A percentile compares a stretch with the other conserved stretches of the same genome.
These are phyloP conservation scores for Rhodosorus marinus DNA, from an alignment of 23 red algal species.

Conservation along the genomic window DNA sequence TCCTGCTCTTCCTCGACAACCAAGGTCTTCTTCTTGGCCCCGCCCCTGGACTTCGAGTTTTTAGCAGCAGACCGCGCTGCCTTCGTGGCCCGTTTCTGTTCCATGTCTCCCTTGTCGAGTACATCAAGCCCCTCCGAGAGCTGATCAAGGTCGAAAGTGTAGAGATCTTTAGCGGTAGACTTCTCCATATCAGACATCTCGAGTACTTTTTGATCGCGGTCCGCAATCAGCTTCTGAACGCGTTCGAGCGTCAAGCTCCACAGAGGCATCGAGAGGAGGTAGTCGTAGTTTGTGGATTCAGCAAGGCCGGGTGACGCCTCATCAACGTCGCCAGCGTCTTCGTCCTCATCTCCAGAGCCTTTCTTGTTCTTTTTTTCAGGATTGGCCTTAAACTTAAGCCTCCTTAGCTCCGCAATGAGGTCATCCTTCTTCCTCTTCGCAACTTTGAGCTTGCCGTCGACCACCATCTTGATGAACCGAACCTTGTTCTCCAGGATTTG, in stretches of 20 bases:
- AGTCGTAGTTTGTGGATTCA: constrained; percentile 25
- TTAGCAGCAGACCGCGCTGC: no score
- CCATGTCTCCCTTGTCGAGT: no score
- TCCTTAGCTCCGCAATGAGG: constrained; percentile 35
- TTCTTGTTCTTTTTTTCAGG: constrained; percentile 1
- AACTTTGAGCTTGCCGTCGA: constrained; percentile 64
- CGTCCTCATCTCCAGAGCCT: constrained; percentile 9
- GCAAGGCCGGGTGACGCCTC: neutral
- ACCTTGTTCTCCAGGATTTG: constrained; percentile 46
- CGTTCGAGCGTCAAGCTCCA: constrained; percentile 67
- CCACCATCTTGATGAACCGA: constrained; percentile 64
- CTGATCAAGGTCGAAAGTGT: constrained; percentile 37
- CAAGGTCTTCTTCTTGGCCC: no score
- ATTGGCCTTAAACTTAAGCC: constrained; percentile 30
- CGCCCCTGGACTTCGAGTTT: no score
- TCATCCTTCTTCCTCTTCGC: constrained; percentile 42
- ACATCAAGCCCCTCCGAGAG: constrained; percentile 50
- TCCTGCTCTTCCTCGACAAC: neutral
- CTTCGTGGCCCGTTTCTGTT: no score
- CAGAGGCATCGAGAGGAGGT: constrained; percentile 78
- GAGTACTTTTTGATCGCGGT: constrained; percentile 46
- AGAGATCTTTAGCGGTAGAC: constrained; percentile 31
- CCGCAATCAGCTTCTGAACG: constrained; percentile 35
- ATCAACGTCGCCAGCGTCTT: constrained; percentile 8
- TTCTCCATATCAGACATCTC: constrained; percentile 39